Evolutionary conservation across 768 basidiomycete species (phyloP).

Genomic region (Suillus hirtellus): DNA sequence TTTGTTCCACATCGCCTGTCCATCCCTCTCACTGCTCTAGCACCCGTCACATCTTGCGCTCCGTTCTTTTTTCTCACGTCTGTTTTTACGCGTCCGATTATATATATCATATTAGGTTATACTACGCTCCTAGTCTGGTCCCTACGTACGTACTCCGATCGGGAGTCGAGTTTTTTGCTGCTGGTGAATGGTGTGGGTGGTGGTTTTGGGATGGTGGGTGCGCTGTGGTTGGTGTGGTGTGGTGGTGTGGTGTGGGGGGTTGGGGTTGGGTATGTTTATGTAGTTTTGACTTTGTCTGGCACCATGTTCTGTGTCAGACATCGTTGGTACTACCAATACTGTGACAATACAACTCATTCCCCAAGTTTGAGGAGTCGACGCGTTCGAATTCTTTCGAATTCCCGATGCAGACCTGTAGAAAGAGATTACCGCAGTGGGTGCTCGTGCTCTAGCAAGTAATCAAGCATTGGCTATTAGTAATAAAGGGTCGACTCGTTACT

Average conservation of each 20-base stretch:
- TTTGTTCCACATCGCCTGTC: slow-evolving; percentile 16
- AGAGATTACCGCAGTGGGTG: not conserved
- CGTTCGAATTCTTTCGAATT: not conserved
- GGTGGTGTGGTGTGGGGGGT: slow-evolving; percentile 15
- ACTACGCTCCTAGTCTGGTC: slow-evolving; percentile 22
- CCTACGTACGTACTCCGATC: slow-evolving; percentile 18
- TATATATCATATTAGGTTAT: slow-evolving; percentile 35
- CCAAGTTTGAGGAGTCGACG: not conserved
- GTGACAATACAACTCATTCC: slow-evolving; percentile 3
- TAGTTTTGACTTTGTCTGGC: slow-evolving; percentile 4
- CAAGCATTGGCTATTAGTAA: no score
- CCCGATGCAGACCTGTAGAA: not conserved
- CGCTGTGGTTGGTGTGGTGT: slow-evolving; percentile 16
- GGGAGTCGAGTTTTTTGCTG: slow-evolving; percentile 16
- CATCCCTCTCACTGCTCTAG: slow-evolving; percentile 14
- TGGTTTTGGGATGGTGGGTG: slow-evolving; percentile 13
- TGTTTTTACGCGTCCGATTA: slow-evolving; percentile 25
- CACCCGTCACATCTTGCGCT: slow-evolving; percentile 16
- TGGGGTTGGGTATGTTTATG: slow-evolving; percentile 13
- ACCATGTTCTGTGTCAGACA: not conserved
- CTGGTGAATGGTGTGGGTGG: slow-evolving; percentile 20
- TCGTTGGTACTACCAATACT: not conserved
- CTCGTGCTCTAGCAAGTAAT: not conserved
- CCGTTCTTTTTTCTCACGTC: slow-evolving; percentile 10
- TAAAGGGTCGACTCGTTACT: not conserved